These are phyloP conservation scores for Bjerkandera adusta DNA, from an alignment of 1,284 basidiomycete genomes.

Conservation along the genomic window DNA sequence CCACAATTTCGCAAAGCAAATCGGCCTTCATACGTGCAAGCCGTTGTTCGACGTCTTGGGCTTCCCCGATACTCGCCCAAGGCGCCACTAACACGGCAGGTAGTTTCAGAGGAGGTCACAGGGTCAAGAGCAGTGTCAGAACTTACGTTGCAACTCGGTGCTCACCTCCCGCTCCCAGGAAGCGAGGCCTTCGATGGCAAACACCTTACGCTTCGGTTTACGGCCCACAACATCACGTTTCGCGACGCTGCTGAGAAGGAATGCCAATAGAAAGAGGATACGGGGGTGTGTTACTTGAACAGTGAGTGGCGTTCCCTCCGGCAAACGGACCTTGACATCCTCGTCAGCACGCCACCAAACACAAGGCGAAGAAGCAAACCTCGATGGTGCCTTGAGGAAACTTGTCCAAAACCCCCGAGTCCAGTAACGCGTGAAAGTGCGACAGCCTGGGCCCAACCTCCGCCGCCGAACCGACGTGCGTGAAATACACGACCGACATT, in stretches of 20 bases:
- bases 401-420: slow-evolving; percentile 49
- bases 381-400: slow-evolving; percentile 50
- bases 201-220: slow-evolving; percentile 67
- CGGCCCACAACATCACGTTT: slow-evolving; percentile 72
- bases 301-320: slow-evolving; percentile 41
- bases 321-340: slow-evolving; percentile 32
- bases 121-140: slow-evolving; percentile 20
- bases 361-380: slow-evolving; percentile 29
- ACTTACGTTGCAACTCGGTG: slow-evolving; percentile 31
- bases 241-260: slow-evolving; percentile 60
- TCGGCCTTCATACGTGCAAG: slow-evolving; percentile 68
- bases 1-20: slow-evolving; percentile 62
- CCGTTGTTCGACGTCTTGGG: slow-evolving; percentile 45
- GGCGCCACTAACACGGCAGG: slow-evolving; percentile 31
- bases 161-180: slow-evolving; percentile 46
- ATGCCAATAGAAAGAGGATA: slow-evolving; percentile 58
- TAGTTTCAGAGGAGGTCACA: too few species aligned
- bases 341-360: not conserved
- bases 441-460: slow-evolving; percentile 47
- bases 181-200: slow-evolving; percentile 61
- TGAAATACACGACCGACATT: slow-evolving; percentile 55
- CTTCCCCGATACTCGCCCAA: slow-evolving; percentile 52
- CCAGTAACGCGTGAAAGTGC: slow-evolving; percentile 60
- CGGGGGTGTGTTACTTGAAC: slow-evolving; percentile 67
- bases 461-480: slow-evolving; percentile 48